Evolutionary conservation across 306 rosid species (phyloP).

Genomic region (Sindora glabra): DNA sequence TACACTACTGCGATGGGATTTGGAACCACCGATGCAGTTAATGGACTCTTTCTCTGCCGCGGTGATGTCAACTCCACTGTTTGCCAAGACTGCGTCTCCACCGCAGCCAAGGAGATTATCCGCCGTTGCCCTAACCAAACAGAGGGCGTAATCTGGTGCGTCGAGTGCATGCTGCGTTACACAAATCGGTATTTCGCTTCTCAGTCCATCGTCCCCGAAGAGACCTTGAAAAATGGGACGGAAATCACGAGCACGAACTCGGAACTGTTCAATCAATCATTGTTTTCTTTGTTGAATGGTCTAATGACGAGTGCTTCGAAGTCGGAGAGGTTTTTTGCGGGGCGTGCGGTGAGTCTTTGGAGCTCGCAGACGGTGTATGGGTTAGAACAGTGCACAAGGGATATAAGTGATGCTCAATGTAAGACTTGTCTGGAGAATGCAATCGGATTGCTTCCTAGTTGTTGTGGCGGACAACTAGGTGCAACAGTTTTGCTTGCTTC

Average conservation of each 20-base stretch:
- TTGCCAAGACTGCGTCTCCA: slow-evolving; percentile 28
- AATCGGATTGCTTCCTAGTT: background rate
- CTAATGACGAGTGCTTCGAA: slow-evolving; percentile 6
- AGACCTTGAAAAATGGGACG: background rate
- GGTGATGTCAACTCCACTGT: slow-evolving; percentile 21
- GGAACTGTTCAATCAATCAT: slow-evolving; percentile 9
- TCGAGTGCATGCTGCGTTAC: slow-evolving; percentile 38
- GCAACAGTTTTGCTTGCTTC: slow-evolving; percentile 16
- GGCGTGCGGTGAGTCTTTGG: background rate
- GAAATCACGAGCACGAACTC: background rate
- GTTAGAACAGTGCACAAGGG: slow-evolving; percentile 22
- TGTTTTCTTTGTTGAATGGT: slow-evolving; percentile 10
- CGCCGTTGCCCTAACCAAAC: slow-evolving; percentile 26
- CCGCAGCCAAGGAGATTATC: slow-evolving; percentile 9
- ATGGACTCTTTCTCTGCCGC: slow-evolving; percentile 44
- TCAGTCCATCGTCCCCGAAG: background rate
- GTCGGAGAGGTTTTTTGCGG: slow-evolving; percentile 15
- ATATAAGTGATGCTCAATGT: background rate
- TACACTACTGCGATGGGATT: slow-evolving; percentile 13
- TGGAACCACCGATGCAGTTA: slow-evolving; percentile 6
- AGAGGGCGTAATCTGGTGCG: slow-evolving; percentile 37
- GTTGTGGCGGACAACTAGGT: slow-evolving; percentile 33
- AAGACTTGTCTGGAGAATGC: slow-evolving; percentile 17
- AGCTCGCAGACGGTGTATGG: slow-evolving; percentile 18
- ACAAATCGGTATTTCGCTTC: slow-evolving; percentile 18